Conservation (phyloP, 768 basidiomycete species). For the Pleurotus pulmonarius region DNA sequence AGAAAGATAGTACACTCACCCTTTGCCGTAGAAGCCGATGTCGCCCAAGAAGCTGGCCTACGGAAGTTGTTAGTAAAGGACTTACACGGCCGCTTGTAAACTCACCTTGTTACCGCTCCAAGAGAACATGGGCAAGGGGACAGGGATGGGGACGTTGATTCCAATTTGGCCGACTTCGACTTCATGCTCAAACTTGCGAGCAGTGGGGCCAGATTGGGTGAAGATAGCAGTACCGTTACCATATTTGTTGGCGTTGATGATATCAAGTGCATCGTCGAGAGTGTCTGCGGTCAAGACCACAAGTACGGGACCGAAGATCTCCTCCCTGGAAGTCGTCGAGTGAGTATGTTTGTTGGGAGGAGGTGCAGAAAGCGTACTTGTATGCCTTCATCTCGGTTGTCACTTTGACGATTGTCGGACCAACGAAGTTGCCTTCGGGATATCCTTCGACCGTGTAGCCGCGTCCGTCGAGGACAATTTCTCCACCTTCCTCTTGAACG, state of each 20-base stretch:
- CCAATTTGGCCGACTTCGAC: constrained; percentile 93
- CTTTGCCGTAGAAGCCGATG: constrained; percentile 88
- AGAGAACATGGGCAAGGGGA: constrained; percentile 90
- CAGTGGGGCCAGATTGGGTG: constrained; percentile 93
- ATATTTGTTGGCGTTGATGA: constrained; percentile 88
- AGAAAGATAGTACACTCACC: constrained; percentile 33
- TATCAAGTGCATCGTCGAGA: constrained; percentile 84
- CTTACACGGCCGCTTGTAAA: neutral
- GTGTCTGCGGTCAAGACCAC: constrained; percentile 74
- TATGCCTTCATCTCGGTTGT: constrained; percentile 85
- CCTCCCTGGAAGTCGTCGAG: constrained; percentile 52
- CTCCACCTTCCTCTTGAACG: constrained; percentile 76
- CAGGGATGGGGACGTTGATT: constrained; percentile 90
- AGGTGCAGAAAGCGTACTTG: constrained; percentile 44
- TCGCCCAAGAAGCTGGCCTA: constrained; percentile 79
- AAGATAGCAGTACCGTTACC: constrained; percentile 96
- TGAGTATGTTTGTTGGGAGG: neutral
- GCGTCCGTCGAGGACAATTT: constrained; percentile 85
- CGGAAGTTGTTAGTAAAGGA: neutral
- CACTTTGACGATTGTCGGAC: constrained; percentile 86
- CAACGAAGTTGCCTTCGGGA: constrained; percentile 90
- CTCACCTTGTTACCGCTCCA: constrained; percentile 91
- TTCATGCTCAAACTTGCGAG: constrained; percentile 84
- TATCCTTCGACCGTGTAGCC: constrained; percentile 64
- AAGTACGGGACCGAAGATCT: constrained; percentile 94